Base-by-base conservation (phyloP, 2,329 filamentous ascomycete species). In the Gnomoniopsis smithogilvyi region DNA sequence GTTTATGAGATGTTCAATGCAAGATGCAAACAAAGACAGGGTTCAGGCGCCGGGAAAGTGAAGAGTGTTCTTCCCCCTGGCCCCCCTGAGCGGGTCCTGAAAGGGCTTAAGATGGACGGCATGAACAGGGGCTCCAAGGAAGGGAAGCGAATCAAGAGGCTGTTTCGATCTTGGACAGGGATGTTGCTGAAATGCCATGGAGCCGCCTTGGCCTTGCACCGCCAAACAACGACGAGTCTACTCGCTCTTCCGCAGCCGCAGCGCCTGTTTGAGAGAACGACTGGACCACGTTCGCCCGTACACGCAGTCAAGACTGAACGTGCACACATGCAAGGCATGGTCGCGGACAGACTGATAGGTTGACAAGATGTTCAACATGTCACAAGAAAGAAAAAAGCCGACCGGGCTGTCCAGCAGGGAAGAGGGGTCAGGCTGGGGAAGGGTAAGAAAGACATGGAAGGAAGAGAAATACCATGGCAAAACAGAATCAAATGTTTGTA, bases 121-220 rank as follows among this genome's bases (percentile, higher is more conserved):
- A 36, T 4, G n/a, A 41, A 6, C 17, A 33, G 53, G 45, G 43
- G n/a, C 24, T 15, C 8, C 21, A 19, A n/a, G 19, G 24, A 43
- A 19, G 15, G 19, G 2, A 19, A 21, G 46, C 54, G 54, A 49
- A 56, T 56, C 54, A 33, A 19, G 26, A 36, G 30, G 15, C 26
- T 15, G 54, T 26, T 30, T 49, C 10, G 54, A 17, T 49, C 17
- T 33, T 22, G 22, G 54, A 56, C 54, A 56, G 54, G 54, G 54
- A 43, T 41, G 15, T 6, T 41, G 54, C 3, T 56, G 54, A 56
- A 33, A 46, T 22, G 19, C 8, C 11, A 24, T 43, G 19, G 53
- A 55, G 53, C 53, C 53, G 53, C 53, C 30, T 38, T 55, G 51
- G 2, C 51, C 22, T 22, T n/a, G 36, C 36, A 19, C 51, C 21